Evolutionary conservation across 768 basidiomycete genomes (phyloP).

Genomic region (Amanita exitialis): DNA sequence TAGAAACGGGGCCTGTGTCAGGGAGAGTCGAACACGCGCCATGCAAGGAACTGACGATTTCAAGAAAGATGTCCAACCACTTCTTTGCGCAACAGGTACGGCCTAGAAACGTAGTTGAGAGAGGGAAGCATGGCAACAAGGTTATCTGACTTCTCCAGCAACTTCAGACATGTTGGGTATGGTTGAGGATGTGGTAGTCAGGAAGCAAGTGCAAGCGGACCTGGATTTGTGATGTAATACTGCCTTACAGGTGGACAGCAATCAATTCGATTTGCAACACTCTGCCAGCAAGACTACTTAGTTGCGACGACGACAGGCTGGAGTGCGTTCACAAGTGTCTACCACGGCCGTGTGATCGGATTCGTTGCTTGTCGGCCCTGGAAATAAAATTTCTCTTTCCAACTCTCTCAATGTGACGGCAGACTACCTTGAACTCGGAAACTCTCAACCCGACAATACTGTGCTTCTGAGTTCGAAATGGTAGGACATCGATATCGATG

Average conservation of each 20-base stretch:
- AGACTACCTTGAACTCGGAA: too few relatives aligned
- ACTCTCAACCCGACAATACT: not conserved
- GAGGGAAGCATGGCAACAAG: not conserved
- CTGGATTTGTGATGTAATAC: not conserved
- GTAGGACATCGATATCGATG: slow-evolving; percentile 4
- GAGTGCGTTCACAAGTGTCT: not conserved
- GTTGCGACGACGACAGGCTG: too few relatives aligned
- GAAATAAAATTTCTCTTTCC: not conserved
- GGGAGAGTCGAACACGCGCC: slow-evolving; percentile 5
- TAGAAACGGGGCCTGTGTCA: slow-evolving; percentile 17
- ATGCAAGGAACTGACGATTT: slow-evolving; percentile 58
- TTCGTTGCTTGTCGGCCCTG: not conserved
- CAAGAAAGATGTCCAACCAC: slow-evolving; percentile 85
- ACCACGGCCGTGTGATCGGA: not conserved
- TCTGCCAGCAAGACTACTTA: too few relatives aligned
- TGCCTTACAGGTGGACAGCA: not conserved
- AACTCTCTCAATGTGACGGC: not conserved
- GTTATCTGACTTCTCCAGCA: slow-evolving; percentile 1
- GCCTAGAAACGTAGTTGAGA: slow-evolving; percentile 27
- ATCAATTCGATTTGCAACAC: too few relatives aligned
- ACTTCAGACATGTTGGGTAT: slow-evolving; percentile 1
- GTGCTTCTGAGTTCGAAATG: not conserved
- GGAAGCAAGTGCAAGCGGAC: not conserved
- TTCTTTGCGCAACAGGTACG: slow-evolving; percentile 75
- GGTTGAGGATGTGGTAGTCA: not conserved